Percentiles rank a stretch among this genome's conserved stretches.
Conservation (phyloP, 768 basidiomycete genomes). For the Suillus plorans region DNA sequence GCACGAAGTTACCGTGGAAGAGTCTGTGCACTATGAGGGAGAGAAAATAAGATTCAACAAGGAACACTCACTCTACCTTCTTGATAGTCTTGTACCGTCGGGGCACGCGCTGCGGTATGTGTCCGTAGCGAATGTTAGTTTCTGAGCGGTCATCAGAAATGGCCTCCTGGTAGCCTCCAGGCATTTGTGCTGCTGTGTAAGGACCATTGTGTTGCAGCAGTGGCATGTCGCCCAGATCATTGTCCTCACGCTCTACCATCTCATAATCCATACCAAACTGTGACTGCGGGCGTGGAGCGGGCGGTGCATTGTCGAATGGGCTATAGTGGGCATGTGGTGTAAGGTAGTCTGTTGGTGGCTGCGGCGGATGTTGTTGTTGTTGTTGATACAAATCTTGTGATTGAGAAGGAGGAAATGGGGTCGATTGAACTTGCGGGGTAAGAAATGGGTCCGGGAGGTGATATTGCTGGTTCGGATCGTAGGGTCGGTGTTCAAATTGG, state of each 20-base stretch:
- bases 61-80: constrained; percentile 70
- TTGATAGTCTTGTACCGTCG: constrained; percentile 93
- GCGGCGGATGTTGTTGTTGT: constrained; percentile 23
- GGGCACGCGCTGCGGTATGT: constrained; percentile 88
- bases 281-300: constrained; percentile 26
- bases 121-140: constrained; percentile 79
- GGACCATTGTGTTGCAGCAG: constrained; percentile 49
- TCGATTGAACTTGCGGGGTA: constrained; percentile 25
- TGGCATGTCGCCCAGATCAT: constrained; percentile 67
- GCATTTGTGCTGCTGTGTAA: constrained; percentile 36
- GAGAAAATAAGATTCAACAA: not conserved
- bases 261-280: constrained; percentile 23
- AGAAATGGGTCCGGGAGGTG: constrained; percentile 42
- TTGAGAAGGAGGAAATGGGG: constrained; percentile 16
- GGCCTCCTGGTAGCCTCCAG: constrained; percentile 42
- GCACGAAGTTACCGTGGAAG: constrained; percentile 91
- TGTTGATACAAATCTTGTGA: constrained; percentile 28
- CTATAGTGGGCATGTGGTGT: constrained; percentile 17
- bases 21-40: constrained; percentile 41
- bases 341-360: constrained; percentile 15
- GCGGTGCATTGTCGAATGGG: constrained; percentile 23
- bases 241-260: constrained; percentile 44
- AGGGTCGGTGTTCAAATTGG: constrained; percentile 33
- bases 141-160: constrained; percentile 36
- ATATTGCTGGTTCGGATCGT: constrained; percentile 33